phyloP scores from a whole-genome alignment of 2,329 filamentous ascomycete genomes.

The Hypocrella siamensis region DNA sequence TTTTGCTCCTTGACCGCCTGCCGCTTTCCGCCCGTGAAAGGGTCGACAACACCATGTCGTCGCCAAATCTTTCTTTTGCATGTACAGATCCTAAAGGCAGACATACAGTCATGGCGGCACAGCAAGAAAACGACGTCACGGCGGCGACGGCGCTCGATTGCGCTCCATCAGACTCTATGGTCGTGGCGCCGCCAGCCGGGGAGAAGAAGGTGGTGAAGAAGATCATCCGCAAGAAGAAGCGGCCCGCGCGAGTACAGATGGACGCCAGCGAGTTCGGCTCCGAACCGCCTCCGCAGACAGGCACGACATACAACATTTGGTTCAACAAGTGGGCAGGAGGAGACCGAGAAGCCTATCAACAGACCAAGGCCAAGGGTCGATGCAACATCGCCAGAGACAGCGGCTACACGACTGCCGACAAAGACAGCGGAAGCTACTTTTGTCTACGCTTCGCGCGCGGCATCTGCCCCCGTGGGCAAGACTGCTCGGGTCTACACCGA shows the following conservation, averaged over 20 bases:
- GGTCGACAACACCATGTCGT: too few relatives aligned
- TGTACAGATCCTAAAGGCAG: too few relatives aligned
- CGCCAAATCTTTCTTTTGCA: background rate
- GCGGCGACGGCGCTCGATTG: background rate
- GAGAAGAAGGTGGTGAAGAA: slow-evolving; percentile 60
- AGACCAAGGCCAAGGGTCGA: slow-evolving; percentile 70
- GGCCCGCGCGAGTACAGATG: slow-evolving; percentile 80
- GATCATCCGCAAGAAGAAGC: slow-evolving; percentile 79
- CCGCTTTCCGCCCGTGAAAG: too few relatives aligned
- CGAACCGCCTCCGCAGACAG: slow-evolving; percentile 80
- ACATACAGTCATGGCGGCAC: slow-evolving; percentile 17
- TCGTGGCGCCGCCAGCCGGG: slow-evolving; percentile 17
- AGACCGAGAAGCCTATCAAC: slow-evolving; percentile 82
- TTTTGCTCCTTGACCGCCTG: background rate
- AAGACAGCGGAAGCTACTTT: slow-evolving; percentile 68
- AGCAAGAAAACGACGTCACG: slow-evolving; percentile 10
- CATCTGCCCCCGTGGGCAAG: slow-evolving; percentile 67
- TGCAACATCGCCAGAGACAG: slow-evolving; percentile 74
- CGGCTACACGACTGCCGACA: slow-evolving; percentile 66
- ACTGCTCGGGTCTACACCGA: slow-evolving; percentile 89
- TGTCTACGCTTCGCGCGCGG: slow-evolving; percentile 86
- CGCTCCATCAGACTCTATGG: slow-evolving; percentile 11
- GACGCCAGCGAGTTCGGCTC: slow-evolving; percentile 70
- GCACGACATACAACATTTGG: slow-evolving; percentile 81
- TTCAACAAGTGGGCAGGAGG: slow-evolving; percentile 98